phyloP scores from a whole-genome alignment of 768 basidiomycete genomes.

The Aureoboletus auriporus region DNA sequence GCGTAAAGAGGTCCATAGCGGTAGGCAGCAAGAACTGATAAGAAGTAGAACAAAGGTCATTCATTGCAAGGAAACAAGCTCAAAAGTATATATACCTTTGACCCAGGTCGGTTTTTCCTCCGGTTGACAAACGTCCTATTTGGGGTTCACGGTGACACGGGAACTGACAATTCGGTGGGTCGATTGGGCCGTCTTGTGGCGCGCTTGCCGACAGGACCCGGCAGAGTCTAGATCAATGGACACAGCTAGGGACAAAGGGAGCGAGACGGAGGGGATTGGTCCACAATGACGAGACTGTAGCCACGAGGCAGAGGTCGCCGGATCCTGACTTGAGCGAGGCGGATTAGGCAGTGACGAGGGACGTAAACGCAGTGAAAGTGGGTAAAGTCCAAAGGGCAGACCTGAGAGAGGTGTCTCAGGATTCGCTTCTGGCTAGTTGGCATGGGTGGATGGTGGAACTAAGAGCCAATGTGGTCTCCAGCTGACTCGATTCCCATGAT shows the following conservation, averaged over 20 bases:
- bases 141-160: not conserved
- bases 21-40: not conserved
- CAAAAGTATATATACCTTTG: constrained; percentile 15
- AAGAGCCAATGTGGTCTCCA: too few relatives aligned
- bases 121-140: not conserved
- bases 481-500: too few relatives aligned
- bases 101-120: not conserved
- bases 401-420: not conserved
- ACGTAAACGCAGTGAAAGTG: constrained; percentile 10
- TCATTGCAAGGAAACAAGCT: not conserved
- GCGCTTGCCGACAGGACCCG: constrained; percentile 2
- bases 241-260: constrained; percentile 6
- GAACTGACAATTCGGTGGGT: not conserved
- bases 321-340: not conserved
- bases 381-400: not conserved
- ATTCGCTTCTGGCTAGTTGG: constrained; percentile 2
- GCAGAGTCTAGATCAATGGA: constrained; percentile 1
- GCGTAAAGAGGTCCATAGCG: constrained; percentile 14
- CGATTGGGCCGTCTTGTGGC: constrained; percentile 1
- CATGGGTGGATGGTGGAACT: not conserved
- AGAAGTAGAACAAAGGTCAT: not conserved
- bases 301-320: constrained; percentile 15
- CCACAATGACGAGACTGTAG: not conserved
- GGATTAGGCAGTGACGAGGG: not conserved
- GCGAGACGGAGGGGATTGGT: not conserved